Evolutionary conservation across 257 asterid genomes (phyloP), one percentile per base, ranked within the genome.

Genomic region (Petunia secreta): DNA sequence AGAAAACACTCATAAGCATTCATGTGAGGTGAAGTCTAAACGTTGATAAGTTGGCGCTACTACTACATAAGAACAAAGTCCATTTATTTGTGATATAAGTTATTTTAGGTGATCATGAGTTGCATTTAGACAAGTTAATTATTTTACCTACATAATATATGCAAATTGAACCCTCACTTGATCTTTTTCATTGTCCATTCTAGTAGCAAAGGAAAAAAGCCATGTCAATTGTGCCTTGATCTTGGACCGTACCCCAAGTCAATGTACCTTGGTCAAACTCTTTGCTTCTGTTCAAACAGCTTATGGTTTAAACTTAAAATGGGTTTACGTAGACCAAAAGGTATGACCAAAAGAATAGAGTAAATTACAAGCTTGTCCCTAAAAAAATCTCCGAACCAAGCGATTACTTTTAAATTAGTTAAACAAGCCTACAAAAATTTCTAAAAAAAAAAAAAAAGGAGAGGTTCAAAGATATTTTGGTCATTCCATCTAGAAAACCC

Each of bases 391-490:
- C 44, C 34, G 15, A 10, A 71, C 25, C 10, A 2, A 9, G 5
- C 34, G 0, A 48, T 48, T 71, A 48, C 1, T 10, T 48, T 25
- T 25, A 25, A 71, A 71, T 69, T 25, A 16, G 37, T 69, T 40
- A 15, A 66, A 66, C 75, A 67, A 67, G 38, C 8, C 55, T n/a
- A 5, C 2, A 65, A 40, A 58, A 5, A 41, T 14, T 50, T 2
- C 11, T 52, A 10, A 52, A 52, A 52, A 8, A 8, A 65, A 4
- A 58, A 58, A 2, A 63, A 37, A 63, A 38, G 10, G n/a, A 36
- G 44, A 63, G 15, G 11, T 13, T 71, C 7, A 71, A 71, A 71
- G 77, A 71, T 71, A 71, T 71, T 71, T 71, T 71, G 44, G 77
- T 50, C 77, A 34, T 71, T 52, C 57, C 57, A 52, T 52, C 15